Base-by-base conservation (phyloP, 2,329 filamentous ascomycete species). In the Ceratocystis harringtonii region DNA sequence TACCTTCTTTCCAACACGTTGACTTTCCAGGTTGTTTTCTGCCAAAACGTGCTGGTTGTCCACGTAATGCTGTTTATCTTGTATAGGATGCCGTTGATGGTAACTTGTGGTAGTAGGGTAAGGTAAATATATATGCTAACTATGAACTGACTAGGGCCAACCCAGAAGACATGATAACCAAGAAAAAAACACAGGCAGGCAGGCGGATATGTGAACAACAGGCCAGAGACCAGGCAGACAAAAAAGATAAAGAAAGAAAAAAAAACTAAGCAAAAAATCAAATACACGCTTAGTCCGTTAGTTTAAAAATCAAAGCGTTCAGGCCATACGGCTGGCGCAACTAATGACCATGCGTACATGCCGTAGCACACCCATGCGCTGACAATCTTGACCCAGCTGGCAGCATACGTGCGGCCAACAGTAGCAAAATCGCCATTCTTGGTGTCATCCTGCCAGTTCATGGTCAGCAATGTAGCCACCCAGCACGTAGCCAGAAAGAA, bases 301-400 rank as follows among this genome's bases (percentile, higher is more conserved):
- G 36, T 41, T 41, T 12, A 41, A 12, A 41, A 44, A n/a, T 52
- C 43, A 65, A 96, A 96, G 62, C 92, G 82, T 71, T 95, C 92
- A 2, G 92, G 92, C 71, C 96, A 75, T 57, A 95, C 76, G 45
- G 95, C 81, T 2, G 94, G 94, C 57, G 94, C 94, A 55, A 95
- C 80, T 70, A 99, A 75, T 19, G 90, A 96, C 94, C 94, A 99
- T 32, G 86, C 83, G 73, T 97, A 99, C 75, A 99, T 89, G 63
- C 79, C 85, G 75, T 99, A 96, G 78, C 94, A 99, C 65, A 94
- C 86, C 94, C 94, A 99, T 19, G 92, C 87, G 75, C 92, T 95
- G 64, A 96, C 86, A 75, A 99, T 97, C 84, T 99, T 99, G 70
- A 96, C 91, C 94, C 95, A 99, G 73, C 90, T 96, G 41, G 94